phyloP scores from a whole-genome alignment of 2,329 filamentous ascomycete species.

The Nemania diffusa region DNA sequence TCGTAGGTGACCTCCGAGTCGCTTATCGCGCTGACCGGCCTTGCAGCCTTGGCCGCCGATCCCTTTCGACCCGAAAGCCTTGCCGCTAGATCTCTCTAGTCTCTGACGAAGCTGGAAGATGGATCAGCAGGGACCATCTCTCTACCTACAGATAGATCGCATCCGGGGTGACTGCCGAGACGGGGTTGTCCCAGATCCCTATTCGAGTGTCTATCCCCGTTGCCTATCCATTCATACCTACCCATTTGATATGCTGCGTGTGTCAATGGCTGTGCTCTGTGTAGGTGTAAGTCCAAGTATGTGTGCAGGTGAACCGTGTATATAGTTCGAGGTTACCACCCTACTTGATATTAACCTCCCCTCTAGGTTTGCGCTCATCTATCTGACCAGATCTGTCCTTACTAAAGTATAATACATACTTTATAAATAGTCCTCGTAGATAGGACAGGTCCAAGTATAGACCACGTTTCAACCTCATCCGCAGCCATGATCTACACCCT shows the following conservation, averaged over 20 bases:
- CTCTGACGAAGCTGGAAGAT: slow-evolving; percentile 22
- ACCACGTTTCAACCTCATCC: not conserved
- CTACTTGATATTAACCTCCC: not conserved
- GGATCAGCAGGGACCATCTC: slow-evolving; percentile 25
- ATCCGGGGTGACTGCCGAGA: not conserved
- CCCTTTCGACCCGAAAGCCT: slow-evolving; percentile 12
- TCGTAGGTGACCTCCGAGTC: not conserved
- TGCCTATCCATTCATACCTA: not conserved
- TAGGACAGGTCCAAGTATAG: not conserved
- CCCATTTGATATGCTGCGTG: not conserved
- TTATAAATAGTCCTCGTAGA: slow-evolving; percentile 5
- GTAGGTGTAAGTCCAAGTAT: not conserved
- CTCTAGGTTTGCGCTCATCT: slow-evolving; percentile 7
- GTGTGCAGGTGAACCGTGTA: slow-evolving; percentile 3
- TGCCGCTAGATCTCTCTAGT: not conserved
- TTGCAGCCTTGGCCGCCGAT: slow-evolving; percentile 26
- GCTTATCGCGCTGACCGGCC: slow-evolving; percentile 26
- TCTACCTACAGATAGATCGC: not conserved
- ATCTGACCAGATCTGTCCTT: not conserved
- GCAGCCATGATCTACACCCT: slow-evolving; percentile 43
- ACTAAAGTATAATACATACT: not conserved
- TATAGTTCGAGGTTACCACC: not conserved
- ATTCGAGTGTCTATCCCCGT: not conserved
- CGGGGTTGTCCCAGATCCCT: not conserved
- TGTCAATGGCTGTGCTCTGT: too few species aligned